phyloP scores from a whole-genome alignment of 2,329 filamentous ascomycete species.

The Biscogniauxia mediterranea region DNA sequence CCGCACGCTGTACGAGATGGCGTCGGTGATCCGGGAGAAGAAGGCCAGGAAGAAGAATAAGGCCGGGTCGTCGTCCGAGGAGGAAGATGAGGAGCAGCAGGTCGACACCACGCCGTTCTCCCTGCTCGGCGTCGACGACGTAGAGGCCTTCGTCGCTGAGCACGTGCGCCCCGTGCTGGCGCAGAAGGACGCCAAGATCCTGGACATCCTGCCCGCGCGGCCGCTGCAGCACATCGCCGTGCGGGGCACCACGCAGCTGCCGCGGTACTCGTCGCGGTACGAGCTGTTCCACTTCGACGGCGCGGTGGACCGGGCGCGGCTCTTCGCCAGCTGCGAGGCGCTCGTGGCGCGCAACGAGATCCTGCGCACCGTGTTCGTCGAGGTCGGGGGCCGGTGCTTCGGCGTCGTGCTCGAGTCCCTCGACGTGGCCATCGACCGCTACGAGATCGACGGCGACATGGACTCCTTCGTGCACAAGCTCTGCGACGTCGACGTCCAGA shows the following conservation, averaged over 20 bases:
- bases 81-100: conserved; percentile 5
- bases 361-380: conserved; percentile 63
- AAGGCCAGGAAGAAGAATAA: conserved; percentile 7
- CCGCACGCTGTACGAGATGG: conserved; percentile 51
- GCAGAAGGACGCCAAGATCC: conserved; percentile 49
- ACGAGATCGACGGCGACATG: conserved; percentile 50
- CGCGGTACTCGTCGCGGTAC: conserved; percentile 63
- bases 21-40: conserved; percentile 44
- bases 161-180: conserved; percentile 51
- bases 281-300: conserved; percentile 62
- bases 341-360: conserved; percentile 63
- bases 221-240: conserved; percentile 61
- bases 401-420: conserved; percentile 59
- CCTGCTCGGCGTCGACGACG: conserved; percentile 42
- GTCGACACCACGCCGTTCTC: conserved; percentile 48
- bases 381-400: conserved; percentile 48
- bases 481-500: conserved; percentile 54
- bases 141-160: conserved; percentile 43
- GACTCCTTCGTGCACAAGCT: conserved; percentile 52
- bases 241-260: conserved; percentile 53
- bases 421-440: conserved; percentile 47
- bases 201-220: conserved; percentile 56
- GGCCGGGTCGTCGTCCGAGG: conserved; percentile 5
- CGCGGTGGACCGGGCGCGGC: conserved; percentile 44
- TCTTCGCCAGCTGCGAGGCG: conserved; percentile 50